Conservation (phyloP, 306 rosid genomes). For the Pyrus communis region DNA sequence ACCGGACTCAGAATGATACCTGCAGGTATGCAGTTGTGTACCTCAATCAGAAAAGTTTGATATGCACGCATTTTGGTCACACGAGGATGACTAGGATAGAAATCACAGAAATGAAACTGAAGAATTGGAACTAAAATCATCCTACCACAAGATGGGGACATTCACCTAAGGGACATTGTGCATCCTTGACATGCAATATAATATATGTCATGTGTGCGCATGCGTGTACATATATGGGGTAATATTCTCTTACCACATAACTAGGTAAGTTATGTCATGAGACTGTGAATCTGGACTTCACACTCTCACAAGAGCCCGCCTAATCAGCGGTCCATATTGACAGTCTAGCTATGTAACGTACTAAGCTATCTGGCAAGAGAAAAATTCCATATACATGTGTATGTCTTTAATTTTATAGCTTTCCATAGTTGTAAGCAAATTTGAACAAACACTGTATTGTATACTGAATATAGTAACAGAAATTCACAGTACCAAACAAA, state of each 20-base stretch:
- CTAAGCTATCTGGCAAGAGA: neutral
- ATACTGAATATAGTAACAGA: neutral
- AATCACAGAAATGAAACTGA: neutral
- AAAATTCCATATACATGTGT: neutral
- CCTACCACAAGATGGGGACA: neutral
- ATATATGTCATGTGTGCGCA: too few relatives aligned
- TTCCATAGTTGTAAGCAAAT: neutral
- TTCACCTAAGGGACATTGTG: neutral
- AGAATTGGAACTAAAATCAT: neutral
- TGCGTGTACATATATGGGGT: neutral
- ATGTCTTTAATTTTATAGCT: neutral
- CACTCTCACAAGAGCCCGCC: neutral
- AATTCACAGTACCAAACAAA: neutral
- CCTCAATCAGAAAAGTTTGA: neutral
- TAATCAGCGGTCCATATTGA: neutral
- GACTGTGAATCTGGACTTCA: neutral
- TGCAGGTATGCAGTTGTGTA: slow-evolving; percentile 22
- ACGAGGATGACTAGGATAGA: neutral
- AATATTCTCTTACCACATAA: neutral
- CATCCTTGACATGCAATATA: neutral
- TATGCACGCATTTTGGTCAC: neutral
- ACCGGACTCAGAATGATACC: slow-evolving; percentile 98
- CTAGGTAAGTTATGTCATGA: neutral
- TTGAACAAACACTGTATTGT: neutral
- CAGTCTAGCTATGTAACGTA: neutral